Evolutionary conservation across 768 basidiomycete genomes (phyloP).

Genomic region (Tulasnella sp.): DNA sequence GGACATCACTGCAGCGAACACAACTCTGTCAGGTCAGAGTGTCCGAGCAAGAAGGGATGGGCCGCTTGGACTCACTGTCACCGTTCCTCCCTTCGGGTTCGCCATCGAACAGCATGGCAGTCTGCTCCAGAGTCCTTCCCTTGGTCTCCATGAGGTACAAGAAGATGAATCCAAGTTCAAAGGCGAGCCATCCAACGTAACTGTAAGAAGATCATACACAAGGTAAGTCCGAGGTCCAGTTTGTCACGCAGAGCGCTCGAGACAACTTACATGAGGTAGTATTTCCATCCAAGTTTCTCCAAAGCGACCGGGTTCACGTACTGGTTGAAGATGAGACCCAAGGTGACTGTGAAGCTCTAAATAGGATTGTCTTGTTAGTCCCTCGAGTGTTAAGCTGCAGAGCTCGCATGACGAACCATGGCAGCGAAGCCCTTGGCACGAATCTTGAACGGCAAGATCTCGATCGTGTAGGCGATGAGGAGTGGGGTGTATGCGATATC

Average conservation of each 20-base stretch:
- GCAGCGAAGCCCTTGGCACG: slow-evolving; percentile 85
- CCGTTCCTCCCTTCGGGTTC: not conserved
- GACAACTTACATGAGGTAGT: slow-evolving; percentile 56
- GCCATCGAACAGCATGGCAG: slow-evolving; percentile 29
- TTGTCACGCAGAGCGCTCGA: not conserved
- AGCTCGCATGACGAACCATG: slow-evolving; percentile 46
- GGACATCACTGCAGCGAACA: not conserved
- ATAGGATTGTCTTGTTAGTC: not conserved
- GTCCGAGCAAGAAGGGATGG: not conserved
- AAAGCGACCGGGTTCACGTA: slow-evolving; percentile 84
- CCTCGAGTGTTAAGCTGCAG: not conserved
- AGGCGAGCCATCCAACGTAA: slow-evolving; percentile 32
- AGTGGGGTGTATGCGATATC: slow-evolving; percentile 67
- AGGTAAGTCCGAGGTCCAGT: not conserved
- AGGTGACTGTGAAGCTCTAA: slow-evolving; percentile 66
- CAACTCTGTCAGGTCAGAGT: not conserved
- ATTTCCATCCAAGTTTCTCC: slow-evolving; percentile 67
- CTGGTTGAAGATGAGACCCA: slow-evolving; percentile 86
- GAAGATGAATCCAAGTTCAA: slow-evolving; percentile 27
- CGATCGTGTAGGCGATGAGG: slow-evolving; percentile 82
- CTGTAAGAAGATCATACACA: not conserved
- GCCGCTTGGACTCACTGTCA: not conserved
- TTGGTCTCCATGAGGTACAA: slow-evolving; percentile 33
- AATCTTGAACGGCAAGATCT: slow-evolving; percentile 80
- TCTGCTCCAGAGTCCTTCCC: slow-evolving; percentile 30